Evolutionary conservation across 176 grass and related monocot genomes (phyloP), one percentile per base, ranked within the genome.

Genomic region (Alopecurus myosuroides): DNA sequence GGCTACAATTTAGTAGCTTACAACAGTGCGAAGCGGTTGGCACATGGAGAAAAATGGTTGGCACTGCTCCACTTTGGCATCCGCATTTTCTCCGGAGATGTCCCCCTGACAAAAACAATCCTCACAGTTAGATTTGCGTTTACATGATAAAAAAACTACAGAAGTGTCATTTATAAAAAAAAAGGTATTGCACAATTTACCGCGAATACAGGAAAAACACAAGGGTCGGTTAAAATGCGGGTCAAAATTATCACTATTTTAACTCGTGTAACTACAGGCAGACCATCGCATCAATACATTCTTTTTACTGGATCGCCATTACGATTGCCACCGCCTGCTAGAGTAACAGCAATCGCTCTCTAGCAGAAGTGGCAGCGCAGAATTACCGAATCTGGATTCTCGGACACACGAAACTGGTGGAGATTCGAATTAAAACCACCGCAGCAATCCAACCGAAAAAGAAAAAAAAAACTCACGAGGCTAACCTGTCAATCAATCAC

Each of bases 1-100:
- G 34, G 12, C 26, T 19, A 33, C 46, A 22, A 30, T 49, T 74
- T 18, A 70, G 29, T 5, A 71, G 12, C 84, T 86, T 79, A 90
- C 74, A 82, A 86, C 84, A 31, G 84, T 33, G 29, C 39, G 80
- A 56, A 67, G 55, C 3, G 79, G 79, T 20, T 42, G 72, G 79
- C 78, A 79, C 74, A 74, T 83, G 73, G 84, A 86, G 55, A 74
- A 90, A 86, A 86, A 86, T 31, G 88, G 84, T 39, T 55, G 79
- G 41, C 1, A 50, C n/a, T 66, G 55, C 22, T 48, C 30, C 18
- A 12, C 19, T 49, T 63, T 22, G 8, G 8, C 80, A 36, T 55
- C 64, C 63, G 4, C 79, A n/a, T 77, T 85, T 62, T 77, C 25
- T 41, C 4, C 13, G 28, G 18, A 15, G 11, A 3, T 9, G 9